Conservation (phyloP, 2,329 filamentous ascomycete species). For the Fusarium sublunatum region DNA sequence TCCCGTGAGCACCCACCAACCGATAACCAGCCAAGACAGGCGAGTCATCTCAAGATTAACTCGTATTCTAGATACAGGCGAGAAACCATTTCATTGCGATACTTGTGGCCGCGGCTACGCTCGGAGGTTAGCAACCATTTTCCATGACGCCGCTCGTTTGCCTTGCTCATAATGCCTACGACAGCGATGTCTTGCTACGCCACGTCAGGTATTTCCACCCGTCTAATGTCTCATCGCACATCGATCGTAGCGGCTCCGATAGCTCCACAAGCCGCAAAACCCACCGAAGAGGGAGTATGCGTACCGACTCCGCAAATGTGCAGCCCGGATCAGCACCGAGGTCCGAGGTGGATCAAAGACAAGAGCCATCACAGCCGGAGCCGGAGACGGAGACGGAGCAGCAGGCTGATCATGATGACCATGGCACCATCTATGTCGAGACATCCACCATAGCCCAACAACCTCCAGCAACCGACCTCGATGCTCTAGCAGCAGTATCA, state of each 20-base stretch:
- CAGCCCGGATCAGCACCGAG: too few relatives aligned
- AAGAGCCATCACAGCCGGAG: too few relatives aligned
- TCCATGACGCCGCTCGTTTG: not conserved
- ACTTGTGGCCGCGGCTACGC: constrained; percentile 10
- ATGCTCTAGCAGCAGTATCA: constrained; percentile 1
- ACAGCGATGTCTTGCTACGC: constrained; percentile 10
- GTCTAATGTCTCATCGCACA: not conserved
- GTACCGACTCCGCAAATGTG: too few relatives aligned
- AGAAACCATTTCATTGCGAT: constrained; percentile 29
- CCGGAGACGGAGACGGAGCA: too few relatives aligned
- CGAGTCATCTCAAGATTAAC: not conserved
- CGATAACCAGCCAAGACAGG: too few relatives aligned
- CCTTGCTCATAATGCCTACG: not conserved
- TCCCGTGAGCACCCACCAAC: not conserved
- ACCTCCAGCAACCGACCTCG: not conserved
- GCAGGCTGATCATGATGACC: too few relatives aligned
- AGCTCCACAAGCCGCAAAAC: not conserved
- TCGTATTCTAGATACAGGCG: constrained; percentile 23
- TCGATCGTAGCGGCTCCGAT: not conserved
- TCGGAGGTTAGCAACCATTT: constrained; percentile 2
- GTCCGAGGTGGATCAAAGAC: too few relatives aligned
- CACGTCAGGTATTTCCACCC: constrained; percentile 5
- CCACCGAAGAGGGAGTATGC: too few relatives aligned
- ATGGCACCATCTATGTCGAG: too few relatives aligned
- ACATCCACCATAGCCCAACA: not conserved